Evolutionary conservation across 345 rosid genomes (phyloP), one percentile per base, ranked within the genome.

Genomic region (Lepidium didymum): DNA sequence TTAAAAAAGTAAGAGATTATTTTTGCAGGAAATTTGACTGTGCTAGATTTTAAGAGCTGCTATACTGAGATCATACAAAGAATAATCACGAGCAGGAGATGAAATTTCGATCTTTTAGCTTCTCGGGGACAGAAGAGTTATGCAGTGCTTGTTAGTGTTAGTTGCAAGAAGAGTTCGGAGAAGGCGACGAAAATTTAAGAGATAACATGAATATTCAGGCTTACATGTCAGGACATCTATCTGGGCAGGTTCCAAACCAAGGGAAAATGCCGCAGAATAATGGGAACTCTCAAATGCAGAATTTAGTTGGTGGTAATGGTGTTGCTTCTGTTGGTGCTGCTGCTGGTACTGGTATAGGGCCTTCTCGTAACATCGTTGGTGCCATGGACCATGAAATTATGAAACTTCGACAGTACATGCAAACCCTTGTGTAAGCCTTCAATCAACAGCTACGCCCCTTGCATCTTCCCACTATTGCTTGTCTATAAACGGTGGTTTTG

Each of bases 171-270:
- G 78, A 59, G 38, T 38, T 44, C 43, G 79, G 51, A 51, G 46
- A 55, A 75, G 79, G 67, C 62, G 79, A 57, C 68, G 58, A 37
- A 61, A 49, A 51, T 56, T 74, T 58, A 65, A 61, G 65, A 56
- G 36, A 42, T 64, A 71, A 67, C 69, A 85, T 87, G 96, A 85
- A 89, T 78, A 85, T 80, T 74, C 91, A 63, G 74, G 68, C 96
- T 18, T 91, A 82, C 69, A 69, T 81, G 74, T 80, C 96, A 10
- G 86, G 88, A 55, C 75, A 81, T 45, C 66, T 77, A 33, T 69
- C 86, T 0, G 87, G 91, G 50, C 88, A 85, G 84, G 92, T 85
- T 62, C 79, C 86, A 56, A 86, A 75, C 72, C 87, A 88, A 73
- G 84, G 78, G 47, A 77, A 78, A 8, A 43, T 75, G 56, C 69